Conservation (phyloP, 306 rosid species). For the Sphenostylis stenocarpa region DNA sequence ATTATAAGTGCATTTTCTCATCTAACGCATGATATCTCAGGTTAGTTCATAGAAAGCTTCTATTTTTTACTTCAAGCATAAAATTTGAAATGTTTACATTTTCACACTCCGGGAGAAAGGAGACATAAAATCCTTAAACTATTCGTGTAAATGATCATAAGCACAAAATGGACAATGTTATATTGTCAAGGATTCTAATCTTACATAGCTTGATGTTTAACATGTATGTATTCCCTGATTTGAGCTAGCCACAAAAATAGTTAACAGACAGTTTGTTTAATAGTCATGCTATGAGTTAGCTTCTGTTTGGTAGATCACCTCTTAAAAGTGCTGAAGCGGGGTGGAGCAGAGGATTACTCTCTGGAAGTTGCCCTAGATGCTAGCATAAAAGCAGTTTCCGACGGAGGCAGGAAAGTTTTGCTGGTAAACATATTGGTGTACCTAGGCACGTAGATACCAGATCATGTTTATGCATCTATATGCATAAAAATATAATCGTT, state of each 20-base stretch:
- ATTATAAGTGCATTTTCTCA: constrained; percentile 54
- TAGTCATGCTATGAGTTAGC: constrained; percentile 22
- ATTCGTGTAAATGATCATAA: neutral
- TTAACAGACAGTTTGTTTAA: neutral
- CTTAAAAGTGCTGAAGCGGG: constrained; percentile 57
- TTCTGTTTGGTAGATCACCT: constrained; percentile 63
- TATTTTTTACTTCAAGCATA: constrained; percentile 1
- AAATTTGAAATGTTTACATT: constrained; percentile 7
- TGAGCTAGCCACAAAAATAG: neutral
- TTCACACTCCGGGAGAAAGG: neutral
- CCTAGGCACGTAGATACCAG: neutral
- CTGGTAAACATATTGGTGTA: constrained; percentile 50
- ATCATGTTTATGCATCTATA: neutral
- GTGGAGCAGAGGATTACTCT: constrained; percentile 49
- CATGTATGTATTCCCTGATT: neutral
- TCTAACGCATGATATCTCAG: constrained; percentile 62
- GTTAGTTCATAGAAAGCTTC: constrained; percentile 33
- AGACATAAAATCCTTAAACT: neutral
- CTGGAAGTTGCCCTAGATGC: constrained; percentile 69
- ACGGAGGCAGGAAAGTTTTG: constrained; percentile 70
- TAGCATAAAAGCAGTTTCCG: constrained; percentile 64
- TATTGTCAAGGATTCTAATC: neutral
- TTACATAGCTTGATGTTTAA: neutral
- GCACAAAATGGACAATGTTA: constrained; percentile 15
- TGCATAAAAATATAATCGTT: neutral